Base-by-base conservation (phyloP, 306 rosid species). In the Vigna nakashimae region DNA sequence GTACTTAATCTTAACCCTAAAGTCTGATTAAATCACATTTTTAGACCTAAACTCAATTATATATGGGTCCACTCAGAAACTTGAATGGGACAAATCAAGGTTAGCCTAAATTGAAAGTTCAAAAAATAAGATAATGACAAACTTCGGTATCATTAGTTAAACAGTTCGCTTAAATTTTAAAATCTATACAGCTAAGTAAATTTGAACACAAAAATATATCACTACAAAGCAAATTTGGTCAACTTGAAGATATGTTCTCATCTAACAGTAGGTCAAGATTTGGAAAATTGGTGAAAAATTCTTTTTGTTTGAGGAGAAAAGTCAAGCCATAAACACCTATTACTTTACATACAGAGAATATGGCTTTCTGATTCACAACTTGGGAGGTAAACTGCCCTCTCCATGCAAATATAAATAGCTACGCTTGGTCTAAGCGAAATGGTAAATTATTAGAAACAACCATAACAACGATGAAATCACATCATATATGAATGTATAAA, bases 401-500 rank as follows among this genome's bases (percentile, higher is more conserved):
- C 28, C 28, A 26, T 32, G 36, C 36, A 32, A 32, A 32, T 32
- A 32, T 32, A 32, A 34, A 4, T 34, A 34, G 4, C 38, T 1
- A 34, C 38, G 38, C 38, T 34, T 34, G 38, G 38, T 34, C 38
- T 34, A 34, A 34, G 38, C 38, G 38, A 34, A 66, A 13, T 58
- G 17, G 40, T 63, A 75, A 67, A 5, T 65, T 67, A 73, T 50
- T 38, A 36, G 40, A 43, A 75, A 38, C 45, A 76, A 76, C 18
- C 32, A 73, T 26, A 75, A 10, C 73, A 17, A 67, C 65, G 75
- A 65, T 36, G 75, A 70, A 82, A 64, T 63, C 18, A 78, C 65
- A 66, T 67, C 34, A 51, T 68, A 78, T 73, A 57, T 78, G 80
- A 56, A 73, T 40, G 69, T 68, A 78, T 68, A 79, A 73, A 64